Base-by-base conservation (phyloP, 805 yeast species). In the Pichia pseudocactophila region DNA sequence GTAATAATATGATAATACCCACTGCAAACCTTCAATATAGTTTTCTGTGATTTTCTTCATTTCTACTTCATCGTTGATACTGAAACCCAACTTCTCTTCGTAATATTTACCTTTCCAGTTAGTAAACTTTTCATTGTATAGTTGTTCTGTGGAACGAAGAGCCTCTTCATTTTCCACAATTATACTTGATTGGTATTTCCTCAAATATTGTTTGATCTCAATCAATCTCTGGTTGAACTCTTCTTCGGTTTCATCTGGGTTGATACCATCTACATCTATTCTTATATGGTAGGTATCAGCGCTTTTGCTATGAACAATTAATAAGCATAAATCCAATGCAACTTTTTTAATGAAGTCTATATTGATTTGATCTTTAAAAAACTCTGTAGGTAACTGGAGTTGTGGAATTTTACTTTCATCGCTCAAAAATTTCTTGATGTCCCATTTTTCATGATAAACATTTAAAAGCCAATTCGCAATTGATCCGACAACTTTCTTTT, bases 1-100 rank as follows among this genome's bases (percentile, higher is more conserved):
- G 58, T 88, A 90, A 63, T 90, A 90, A 65, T 90, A 90, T 56
- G 73, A 79, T 61, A 92, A 68, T 12, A 92, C 97, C 98, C 98
- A 90, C 64, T 90, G 98, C 48, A 90, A 70, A 50, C 98, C 98
- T 62, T 89, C 96, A 34, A 92, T 70, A 57, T 89, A 92, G 57
- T 85, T 88, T 51, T 78, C 77, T 7, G 94, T 73, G 49, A 87
- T 59, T 9, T 76, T 79, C n/a, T 59, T 61, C 50, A 89, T 63
- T 44, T 74, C 62, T 1, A 75, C 82, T 19, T 71, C 73, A 50
- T 82, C 82, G 28, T 76, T 61, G 42, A 79, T 69, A 4, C 80
- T 69, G 48, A 86, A 86, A 2, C 75, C 77, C 47, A 92, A 68
- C 57, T 92, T 92, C n/a, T 76, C 76, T 47, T 75, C 73, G 62